Evolutionary conservation across 176 grass and related monocot species (phyloP).

Genomic region (Avena sativa): DNA sequence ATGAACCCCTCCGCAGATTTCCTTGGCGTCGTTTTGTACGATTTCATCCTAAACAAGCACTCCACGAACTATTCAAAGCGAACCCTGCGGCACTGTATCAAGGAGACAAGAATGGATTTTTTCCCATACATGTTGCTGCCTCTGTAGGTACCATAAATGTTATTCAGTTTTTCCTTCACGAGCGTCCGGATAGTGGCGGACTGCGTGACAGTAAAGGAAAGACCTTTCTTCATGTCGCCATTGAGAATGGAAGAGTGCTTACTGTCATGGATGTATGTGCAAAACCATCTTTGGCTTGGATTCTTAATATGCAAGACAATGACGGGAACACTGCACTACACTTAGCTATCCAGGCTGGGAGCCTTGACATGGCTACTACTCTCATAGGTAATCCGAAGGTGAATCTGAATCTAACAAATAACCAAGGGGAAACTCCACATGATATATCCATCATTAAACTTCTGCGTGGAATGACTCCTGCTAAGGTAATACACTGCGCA

Average conservation of each 20-base stretch:
- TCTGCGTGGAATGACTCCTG: no score
- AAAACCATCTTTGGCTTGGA: not conserved
- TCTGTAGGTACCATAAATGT: not conserved
- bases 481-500: no score
- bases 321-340: not conserved
- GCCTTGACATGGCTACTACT: no score
- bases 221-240: not conserved
- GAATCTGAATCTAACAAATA: no score
- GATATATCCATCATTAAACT: no score
- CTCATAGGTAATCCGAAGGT: no score
- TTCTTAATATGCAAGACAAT: conserved; percentile 1
- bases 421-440: no score
- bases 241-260: not conserved
- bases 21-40: no score
- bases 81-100: not conserved
- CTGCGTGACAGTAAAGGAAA: not conserved
- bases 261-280: not conserved
- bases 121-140: not conserved
- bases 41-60: no score
- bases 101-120: not conserved
- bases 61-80: not conserved
- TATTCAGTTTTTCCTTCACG: not conserved
- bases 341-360: not conserved
- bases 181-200: not conserved
- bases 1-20: no score